Evolutionary conservation across 495 filamentous ascomycete species (phyloP).

Genomic region (Daldinia caldariorum): DNA sequence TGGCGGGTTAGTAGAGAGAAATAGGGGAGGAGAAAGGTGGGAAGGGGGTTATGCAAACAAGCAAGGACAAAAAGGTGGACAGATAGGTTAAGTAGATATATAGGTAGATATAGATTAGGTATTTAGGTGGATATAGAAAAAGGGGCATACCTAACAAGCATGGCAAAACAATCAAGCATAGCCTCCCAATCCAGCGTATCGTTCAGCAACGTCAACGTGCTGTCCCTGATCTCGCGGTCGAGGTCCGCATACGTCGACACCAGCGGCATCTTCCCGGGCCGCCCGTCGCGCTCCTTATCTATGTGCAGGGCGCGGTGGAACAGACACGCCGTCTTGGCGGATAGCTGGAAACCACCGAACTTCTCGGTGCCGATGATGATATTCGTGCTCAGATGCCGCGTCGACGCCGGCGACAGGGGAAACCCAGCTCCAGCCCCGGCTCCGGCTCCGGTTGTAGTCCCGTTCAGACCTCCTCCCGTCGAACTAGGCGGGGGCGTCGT

Average conservation of each 20-base stretch:
- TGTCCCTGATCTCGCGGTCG: conserved; percentile 41
- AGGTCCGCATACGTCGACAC: conserved; percentile 37
- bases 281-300: conserved; percentile 43
- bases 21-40: background rate
- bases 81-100: background rate
- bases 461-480: background rate
- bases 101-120: too few relatives aligned
- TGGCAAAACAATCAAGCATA: conserved; percentile 46
- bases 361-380: conserved; percentile 25
- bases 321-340: conserved; percentile 42
- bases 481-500: conserved; percentile 24
- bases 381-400: conserved; percentile 36
- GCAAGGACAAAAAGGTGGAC: background rate
- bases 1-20: background rate
- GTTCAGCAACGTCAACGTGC: conserved; percentile 35
- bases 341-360: conserved; percentile 44
- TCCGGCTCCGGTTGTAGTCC: background rate
- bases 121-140: background rate
- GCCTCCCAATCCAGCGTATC: conserved; percentile 46
- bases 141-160: conserved; percentile 42
- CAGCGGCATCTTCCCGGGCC: conserved; percentile 41
- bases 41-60: background rate
- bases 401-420: conserved; percentile 29
- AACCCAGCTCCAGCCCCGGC: background rate
- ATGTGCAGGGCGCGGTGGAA: conserved; percentile 45